Evolutionary conservation across 257 asterid species (phyloP), one percentile per base, ranked within the genome.

Genomic region (Lavandula angustifolia): DNA sequence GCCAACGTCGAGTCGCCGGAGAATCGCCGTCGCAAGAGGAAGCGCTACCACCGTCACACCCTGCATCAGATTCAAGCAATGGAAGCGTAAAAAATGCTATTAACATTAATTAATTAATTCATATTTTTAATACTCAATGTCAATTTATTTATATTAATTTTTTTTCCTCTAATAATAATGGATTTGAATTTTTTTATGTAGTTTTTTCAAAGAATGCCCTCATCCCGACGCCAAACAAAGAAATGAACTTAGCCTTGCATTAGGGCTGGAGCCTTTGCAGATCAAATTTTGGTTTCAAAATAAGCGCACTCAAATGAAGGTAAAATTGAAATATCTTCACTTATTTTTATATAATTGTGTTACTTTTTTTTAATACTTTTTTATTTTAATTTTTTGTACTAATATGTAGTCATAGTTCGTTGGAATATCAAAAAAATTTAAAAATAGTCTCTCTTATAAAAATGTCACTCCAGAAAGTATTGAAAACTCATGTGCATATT

Each of bases 201-300:
- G 83, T 17, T 63, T 72, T 41, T 78, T 72, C 69, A 72, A 42
- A 33, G 68, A 72, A 11, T 75, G 66, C 4, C 77, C 82, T 4
- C 75, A 77, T 46, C 81, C 81, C 0, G 66, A 60, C 64, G 67
- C 75, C 6, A 52, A 32, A 8, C 75, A 71, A 31, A 32, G 81
- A 31, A 66, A 55, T 17, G 75, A 63, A 2, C 67, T 78, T 10
- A 54, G 79, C 44, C 44, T n/a, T 4, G 62, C 34, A 3, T 7
- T 75, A 9, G 78, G 81, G 3, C 68, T 81, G 80, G 79, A 78
- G 43, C 77, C 79, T 0, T 13, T 64, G 62, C 83, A 78, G 60
- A 74, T 81, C 4, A 78, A 78, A n/a, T 81, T 72, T 47, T 81
- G 81, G 86, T 81, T 78, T 64, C 86, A 78, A 59, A 81, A 81